Base-by-base conservation (phyloP, 257 asterid species). In the Solanum habrochaites region DNA sequence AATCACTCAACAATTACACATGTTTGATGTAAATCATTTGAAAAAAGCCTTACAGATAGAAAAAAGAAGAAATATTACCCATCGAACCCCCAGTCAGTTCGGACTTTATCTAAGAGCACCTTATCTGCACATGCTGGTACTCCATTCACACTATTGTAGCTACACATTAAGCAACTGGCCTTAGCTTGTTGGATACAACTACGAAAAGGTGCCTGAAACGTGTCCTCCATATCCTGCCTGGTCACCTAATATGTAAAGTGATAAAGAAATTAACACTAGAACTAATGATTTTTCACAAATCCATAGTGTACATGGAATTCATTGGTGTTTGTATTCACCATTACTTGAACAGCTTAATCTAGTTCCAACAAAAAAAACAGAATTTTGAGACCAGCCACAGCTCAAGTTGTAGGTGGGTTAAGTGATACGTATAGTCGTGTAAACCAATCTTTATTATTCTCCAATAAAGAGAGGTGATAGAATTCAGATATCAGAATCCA, bases 111-210 rank as follows among this genome's bases (percentile, higher is more conserved):
- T 82, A 96, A 93, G 85, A 95, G 94, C 58, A 91, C 88, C 21
- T 85, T 90, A 86, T 94, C 70, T n/a, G 99, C 97, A 82, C 99
- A 96, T 11, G 95, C 90, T 10, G 99, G 99, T 89, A 95, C 84
- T 71, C 99, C 99, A 67, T 96, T 96, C 67, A 96, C 93, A 2
- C 95, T 56, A 90, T 97, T 95, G 91, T 97, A 97, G 3, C 98
- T 91, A 88, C 99, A 97, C 99, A 97, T 97, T 90, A 97, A 89
- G 91, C 99, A 97, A 89, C 96, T 97, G 83, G 99, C 98, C 69
- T 91, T 92, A 25, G 97, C 99, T 90, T 94, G 91, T 90, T 83
- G 88, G 86, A 97, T 90, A 92, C 99, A 97, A 88, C 95, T 93
- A 80, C 82, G 89, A 89, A 97, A 97, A 64, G 99, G 99, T 49